Conservation (phyloP, 345 rosid species). For the Eucalyptus guilfoylei region DNA sequence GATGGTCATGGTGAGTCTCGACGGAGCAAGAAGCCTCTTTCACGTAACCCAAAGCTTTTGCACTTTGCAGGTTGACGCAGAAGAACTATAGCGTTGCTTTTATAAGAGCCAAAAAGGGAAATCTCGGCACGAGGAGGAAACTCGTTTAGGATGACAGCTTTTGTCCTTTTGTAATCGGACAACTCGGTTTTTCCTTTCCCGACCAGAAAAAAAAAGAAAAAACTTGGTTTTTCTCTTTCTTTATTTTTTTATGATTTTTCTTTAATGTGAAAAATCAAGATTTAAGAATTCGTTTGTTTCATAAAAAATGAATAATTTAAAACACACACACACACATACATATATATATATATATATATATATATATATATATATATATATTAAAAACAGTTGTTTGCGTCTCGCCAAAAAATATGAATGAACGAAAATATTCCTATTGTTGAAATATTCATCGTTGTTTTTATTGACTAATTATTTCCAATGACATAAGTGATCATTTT, state of each 20-base stretch:
- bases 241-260: too few relatives aligned
- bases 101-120: neutral
- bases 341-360: too few relatives aligned
- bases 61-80: neutral
- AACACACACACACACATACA: too few relatives aligned
- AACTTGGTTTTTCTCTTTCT: too few relatives aligned
- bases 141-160: neutral
- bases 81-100: neutral
- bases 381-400: fast-evolving
- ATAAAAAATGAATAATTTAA: too few relatives aligned
- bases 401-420: too few relatives aligned
- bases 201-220: too few relatives aligned
- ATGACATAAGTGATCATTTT: fast-evolving
- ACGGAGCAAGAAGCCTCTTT: neutral
- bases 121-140: neutral
- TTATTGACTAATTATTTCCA: fast-evolving
- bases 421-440: too few relatives aligned
- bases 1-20: neutral
- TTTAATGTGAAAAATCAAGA: neutral
- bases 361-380: too few relatives aligned
- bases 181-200: neutral
- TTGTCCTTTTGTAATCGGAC: neutral
- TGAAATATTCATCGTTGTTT: fast-evolving
- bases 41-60: neutral
- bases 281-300: too few relatives aligned